Evolutionary conservation across 331 rosid species (phyloP), one percentile per base, ranked within the genome.

Genomic region (Quercus tomentella): DNA sequence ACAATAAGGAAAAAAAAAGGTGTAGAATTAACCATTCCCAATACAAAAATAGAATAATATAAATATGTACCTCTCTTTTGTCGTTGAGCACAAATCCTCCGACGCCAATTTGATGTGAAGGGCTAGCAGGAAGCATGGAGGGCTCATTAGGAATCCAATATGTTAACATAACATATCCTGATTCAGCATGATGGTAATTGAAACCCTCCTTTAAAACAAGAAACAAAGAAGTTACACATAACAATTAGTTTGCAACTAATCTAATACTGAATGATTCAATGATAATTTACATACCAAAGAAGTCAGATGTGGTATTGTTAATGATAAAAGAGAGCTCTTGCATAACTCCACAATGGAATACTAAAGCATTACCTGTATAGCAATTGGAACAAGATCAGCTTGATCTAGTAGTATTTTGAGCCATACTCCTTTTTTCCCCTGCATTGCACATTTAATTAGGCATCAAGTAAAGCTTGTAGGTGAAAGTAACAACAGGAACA

Each of bases 91-190:
- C 86, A 69, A 88, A 88, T 37, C 80, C 86, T 43, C 61, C 86
- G 31, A 81, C 80, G n/a, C 88, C 91, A 37, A 88, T 79, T 55
- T 88, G 89, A 76, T 86, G 89, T 0, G 89, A 86, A 79, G 89
- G 89, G 83, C 86, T 82, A 56, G 62, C 78, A 56, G 92, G 88
- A 77, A 88, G 88, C 86, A 79, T 31, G 68, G 83, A 79, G 35
- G 76, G 83, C 7, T 74, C 84, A 54, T 66, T 68, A 31, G 89
- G 88, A 63, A 88, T 81, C 88, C 86, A 88, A 56, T 63, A 62
- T 22, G 84, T 79, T 22, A 86, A 52, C 86, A 88, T 83, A 22
- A 81, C 83, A 56, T 83, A 86, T 57, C 88, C 89, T 28, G 86
- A 78, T 62, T 88, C 88, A 69, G 86, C 89, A 77, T 86, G 88